Conservation (phyloP, 495 filamentous ascomycete genomes). For the Penicillium desertorum region DNA sequence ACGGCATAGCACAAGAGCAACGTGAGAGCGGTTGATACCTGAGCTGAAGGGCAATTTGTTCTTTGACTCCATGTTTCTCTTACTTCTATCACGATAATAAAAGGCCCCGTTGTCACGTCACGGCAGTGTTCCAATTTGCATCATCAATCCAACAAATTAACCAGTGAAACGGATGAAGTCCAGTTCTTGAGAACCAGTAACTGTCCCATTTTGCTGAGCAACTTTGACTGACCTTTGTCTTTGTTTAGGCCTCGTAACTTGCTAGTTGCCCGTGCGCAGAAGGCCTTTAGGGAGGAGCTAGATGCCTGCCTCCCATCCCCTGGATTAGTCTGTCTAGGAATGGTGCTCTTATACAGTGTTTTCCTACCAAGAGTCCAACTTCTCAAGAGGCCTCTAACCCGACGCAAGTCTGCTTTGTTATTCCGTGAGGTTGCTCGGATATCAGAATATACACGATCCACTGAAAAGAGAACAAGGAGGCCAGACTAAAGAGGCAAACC, state of each 20-base stretch:
- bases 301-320: too few species aligned
- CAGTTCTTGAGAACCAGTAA: not conserved
- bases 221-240: not conserved
- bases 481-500: too few species aligned
- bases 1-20: slow-evolving; percentile 21
- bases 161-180: not conserved
- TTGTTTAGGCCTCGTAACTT: not conserved
- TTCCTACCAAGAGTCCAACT: too few species aligned
- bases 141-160: not conserved
- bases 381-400: too few species aligned
- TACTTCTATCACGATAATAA: slow-evolving; percentile 35
- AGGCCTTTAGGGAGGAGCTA: too few species aligned
- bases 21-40: slow-evolving; percentile 17
- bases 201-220: not conserved
- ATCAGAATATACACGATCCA: too few species aligned
- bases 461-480: too few species aligned
- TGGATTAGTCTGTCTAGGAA: too few species aligned
- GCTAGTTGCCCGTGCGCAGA: not conserved
- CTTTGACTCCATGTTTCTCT: slow-evolving; percentile 25
- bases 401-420: too few species aligned
- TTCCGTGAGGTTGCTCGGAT: too few species aligned
- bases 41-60: slow-evolving; percentile 12
- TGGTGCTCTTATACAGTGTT: too few species aligned
- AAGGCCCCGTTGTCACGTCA: slow-evolving; percentile 29
- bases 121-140: slow-evolving; percentile 43